phyloP scores from a whole-genome alignment of 192 early-diverging fungal genomes.

The Backusella westeae region DNA sequence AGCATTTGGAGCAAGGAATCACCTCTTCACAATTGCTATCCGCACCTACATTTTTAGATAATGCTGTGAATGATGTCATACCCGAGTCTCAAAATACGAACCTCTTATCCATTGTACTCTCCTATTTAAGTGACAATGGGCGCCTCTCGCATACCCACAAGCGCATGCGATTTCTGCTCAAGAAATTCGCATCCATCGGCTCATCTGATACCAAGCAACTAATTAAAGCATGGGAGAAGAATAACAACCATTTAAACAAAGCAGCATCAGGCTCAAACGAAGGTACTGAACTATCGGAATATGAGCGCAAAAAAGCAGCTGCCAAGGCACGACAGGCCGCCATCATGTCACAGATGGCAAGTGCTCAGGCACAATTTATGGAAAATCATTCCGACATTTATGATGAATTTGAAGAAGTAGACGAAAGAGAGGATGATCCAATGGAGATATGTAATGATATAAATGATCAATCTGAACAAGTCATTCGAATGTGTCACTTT shows the following conservation, averaged over 20 bases:
- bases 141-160: constrained; percentile 71
- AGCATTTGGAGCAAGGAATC: neutral
- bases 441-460: constrained; percentile 12
- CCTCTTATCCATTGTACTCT: constrained; percentile 68
- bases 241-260: neutral
- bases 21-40: neutral
- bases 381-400: constrained; percentile 70
- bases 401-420: constrained; percentile 47
- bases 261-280: neutral
- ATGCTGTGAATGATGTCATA: constrained; percentile 43
- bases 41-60: constrained; percentile 39
- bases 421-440: constrained; percentile 36
- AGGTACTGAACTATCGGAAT: constrained; percentile 47
- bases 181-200: constrained; percentile 63
- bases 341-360: constrained; percentile 89
- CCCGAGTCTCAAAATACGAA: constrained; percentile 48
- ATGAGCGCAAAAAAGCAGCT: constrained; percentile 75
- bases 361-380: constrained; percentile 82
- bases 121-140: constrained; percentile 59
- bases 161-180: constrained; percentile 67
- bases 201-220: constrained; percentile 38
- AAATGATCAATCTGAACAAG: constrained; percentile 23
- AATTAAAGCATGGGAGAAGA: constrained; percentile 36
- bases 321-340: constrained; percentile 84
- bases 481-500: constrained; percentile 56